Base-by-base conservation (phyloP, 331 rosid genomes). In the Malus hybrid region DNA sequence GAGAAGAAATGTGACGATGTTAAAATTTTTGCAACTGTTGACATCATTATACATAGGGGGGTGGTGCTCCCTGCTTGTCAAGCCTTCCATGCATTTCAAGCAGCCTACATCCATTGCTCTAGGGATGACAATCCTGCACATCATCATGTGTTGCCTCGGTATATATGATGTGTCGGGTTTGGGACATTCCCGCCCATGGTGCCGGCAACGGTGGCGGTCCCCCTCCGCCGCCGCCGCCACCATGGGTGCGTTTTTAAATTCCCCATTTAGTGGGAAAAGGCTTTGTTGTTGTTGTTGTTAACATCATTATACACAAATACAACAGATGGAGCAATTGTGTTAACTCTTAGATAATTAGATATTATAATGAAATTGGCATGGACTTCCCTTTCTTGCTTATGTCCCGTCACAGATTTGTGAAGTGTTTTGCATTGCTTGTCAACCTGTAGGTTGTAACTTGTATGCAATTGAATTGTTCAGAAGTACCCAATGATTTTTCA, bases 351-450 rank as follows among this genome's bases (percentile, higher is more conserved):
- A 48, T 14, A 69, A 50, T 9, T 18, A 67, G 55, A 68, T 10
- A 28, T 46, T 15, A 15, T 14, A 5, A 69, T 16, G 73, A 24
- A 16, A 69, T 34, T 9, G 24, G 9, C 61, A 28, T 62, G 5
- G 10, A 67, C 46, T 64, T 73, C 79, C 54, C 50, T 67, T 67
- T 59, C 71, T 60, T 77, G 7, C 20, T 13, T 67, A 15, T 67
- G 19, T 22, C 71, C 71, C 71, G 4, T 22, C 56, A 22, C 24
- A 39, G 56, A 27, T 19, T 29, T 48, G 10, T 68, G 32, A 68
- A 68, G 14, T 24, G 3, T 10, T 44, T 46, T 68, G 32, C 48
- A 68, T 55, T 31, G 50, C 48, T 5, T 42, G 57, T 44, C 73
- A 48, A 28, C 73, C 24, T 16, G 27, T 44, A 44, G 15, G 5